Base-by-base conservation (phyloP, 2,329 filamentous ascomycete species). In the Alternaria brassicae region DNA sequence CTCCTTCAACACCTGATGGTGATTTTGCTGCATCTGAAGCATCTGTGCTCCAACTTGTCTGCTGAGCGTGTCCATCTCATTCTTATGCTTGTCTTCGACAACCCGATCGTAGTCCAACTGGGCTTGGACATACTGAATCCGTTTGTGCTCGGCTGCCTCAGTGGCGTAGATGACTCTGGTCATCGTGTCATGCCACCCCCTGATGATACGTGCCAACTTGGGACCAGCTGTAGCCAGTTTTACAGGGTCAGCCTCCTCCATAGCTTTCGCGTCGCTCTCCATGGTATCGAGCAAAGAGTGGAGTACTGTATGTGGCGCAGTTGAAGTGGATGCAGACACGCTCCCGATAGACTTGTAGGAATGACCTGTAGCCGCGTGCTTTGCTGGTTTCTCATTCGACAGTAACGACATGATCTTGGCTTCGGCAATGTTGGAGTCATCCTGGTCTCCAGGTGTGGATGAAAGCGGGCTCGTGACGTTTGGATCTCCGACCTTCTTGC, bases 51-150 rank as follows among this genome's bases (percentile, higher is more conserved):
- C 27, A 34, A 21, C 53, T 13, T n/a, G 23, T 25, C 21, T 34
- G n/a, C 45, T 21, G 12, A 54, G 25, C 4, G 37, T 13, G 8
- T 28, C 19, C 3, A 55, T 41, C n/a, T 41, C 27, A 6, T 32
- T 28, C 25, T 32, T 15, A 17, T 54, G 50, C n/a, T 30, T 23
- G 19, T 28, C 39, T 36, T 45, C 32, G 3, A 58, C 17, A 4
- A 41, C 40, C 10, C 21, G 21, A 28, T 61, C 55, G 21, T 54
- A 54, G 15, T 51, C 23, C n/a, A 61, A 39, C 15, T 61, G 39
- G 17, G 10, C 30, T 21, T 54, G 19, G 2, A 58, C 4, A 8
- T 58, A 39, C 34, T 49, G 19, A 39, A 44, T 55, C 15, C 49
- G 45, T 32, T 19, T 21, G 15, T 15, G 25, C 37, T 60, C 57